phyloP scores from a whole-genome alignment of 1,139 yeast genomes.

The Pichia sorboxylosa region DNA sequence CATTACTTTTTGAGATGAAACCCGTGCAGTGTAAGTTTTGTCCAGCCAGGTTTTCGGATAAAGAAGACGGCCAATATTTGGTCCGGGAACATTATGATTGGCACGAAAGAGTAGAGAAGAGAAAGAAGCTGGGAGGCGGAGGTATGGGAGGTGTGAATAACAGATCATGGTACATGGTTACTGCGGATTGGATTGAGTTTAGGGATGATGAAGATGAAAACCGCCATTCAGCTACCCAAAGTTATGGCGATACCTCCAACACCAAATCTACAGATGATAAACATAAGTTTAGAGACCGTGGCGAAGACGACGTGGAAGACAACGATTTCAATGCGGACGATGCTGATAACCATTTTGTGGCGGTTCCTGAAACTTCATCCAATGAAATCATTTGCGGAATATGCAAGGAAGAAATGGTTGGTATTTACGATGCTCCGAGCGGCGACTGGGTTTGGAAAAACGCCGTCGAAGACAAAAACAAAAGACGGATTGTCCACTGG shows the following conservation, averaged over 20 bases:
- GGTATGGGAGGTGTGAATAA: conserved; percentile 39
- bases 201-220: conserved; percentile 38
- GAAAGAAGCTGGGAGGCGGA: conserved; percentile 42
- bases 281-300: conserved; percentile 9
- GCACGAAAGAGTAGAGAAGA: conserved; percentile 89
- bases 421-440: conserved; percentile 74
- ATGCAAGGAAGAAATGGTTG: conserved; percentile 72
- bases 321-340: conserved; percentile 20
- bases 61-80: conserved; percentile 42
- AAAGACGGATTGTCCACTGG: conserved; percentile 58
- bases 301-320: conserved; percentile 11
- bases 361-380: conserved; percentile 63
- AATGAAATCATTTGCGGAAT: conserved; percentile 72
- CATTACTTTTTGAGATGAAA: conserved; percentile 43
- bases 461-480: conserved; percentile 43
- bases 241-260: not conserved
- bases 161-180: conserved; percentile 74
- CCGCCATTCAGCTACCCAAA: conserved; percentile 1
- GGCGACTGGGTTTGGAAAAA: conserved; percentile 97
- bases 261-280: too few relatives aligned
- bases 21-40: conserved; percentile 83
- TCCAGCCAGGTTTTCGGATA: conserved; percentile 71
- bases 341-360: conserved; percentile 33
- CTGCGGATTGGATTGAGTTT: conserved; percentile 63
- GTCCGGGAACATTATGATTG: conserved; percentile 75